Conservation (phyloP, 2,329 filamentous ascomycete species). For the Pseudophaeomoniella oleicola region DNA sequence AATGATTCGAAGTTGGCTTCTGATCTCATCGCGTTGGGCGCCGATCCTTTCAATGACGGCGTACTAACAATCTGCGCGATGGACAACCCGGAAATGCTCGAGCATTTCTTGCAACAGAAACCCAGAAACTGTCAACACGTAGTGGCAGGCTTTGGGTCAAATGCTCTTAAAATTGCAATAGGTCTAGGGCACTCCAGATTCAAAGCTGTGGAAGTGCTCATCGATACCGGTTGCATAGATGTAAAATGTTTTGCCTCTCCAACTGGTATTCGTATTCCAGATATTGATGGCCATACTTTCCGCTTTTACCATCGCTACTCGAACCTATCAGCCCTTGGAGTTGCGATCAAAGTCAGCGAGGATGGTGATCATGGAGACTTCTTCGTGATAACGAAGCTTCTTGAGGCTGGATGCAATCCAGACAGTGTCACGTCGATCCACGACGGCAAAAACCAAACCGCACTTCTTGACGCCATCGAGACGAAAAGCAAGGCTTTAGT, state of each 20-base stretch:
- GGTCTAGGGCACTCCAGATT: no score
- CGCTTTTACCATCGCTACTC: background rate
- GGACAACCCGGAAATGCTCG: no score
- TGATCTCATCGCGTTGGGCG: no score
- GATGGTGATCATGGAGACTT: background rate
- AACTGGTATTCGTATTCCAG: background rate
- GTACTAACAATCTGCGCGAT: no score
- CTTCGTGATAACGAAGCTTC: background rate
- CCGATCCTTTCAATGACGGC: no score
- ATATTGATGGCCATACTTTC: background rate
- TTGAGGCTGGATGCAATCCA: background rate
- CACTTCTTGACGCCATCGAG: slow-evolving; percentile 1
- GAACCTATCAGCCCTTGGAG: background rate
- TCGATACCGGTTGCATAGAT: no score
- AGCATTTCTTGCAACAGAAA: no score
- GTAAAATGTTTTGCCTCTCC: no score
- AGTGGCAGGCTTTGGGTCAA: background rate
- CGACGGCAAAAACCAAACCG: background rate
- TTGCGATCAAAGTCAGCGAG: background rate
- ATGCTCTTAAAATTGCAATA: no score
- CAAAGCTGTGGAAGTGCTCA: no score
- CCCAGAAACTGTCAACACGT: background rate
- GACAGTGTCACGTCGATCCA: background rate
- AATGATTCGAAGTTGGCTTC: no score
- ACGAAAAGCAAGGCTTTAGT: slow-evolving; percentile 2